Evolutionary conservation across 2,329 filamentous ascomycete genomes (phyloP), one percentile per base, ranked within the genome.

Genomic region (Diaporthe amygdali): DNA sequence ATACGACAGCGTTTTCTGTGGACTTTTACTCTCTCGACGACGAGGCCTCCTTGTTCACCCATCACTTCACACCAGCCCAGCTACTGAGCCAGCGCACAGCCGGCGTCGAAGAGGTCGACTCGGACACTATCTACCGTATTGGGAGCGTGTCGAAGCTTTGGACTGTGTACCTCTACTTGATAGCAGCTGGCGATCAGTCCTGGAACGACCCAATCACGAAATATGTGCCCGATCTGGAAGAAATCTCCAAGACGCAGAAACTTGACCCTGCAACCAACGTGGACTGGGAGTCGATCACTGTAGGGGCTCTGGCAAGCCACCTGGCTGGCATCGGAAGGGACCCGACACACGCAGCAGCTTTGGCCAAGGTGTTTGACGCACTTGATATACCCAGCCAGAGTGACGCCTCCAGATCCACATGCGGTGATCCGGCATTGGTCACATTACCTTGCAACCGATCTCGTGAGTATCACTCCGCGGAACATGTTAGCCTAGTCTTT

Each of bases 131-230:
- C 25, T 88, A 82, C 73, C 77, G 80, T 2, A 75, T 84, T 5
- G 82, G 78, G 17, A 86, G 84, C 72, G 75, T 86, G 14, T 83
- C 83, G 12, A 87, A 87, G 75, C 75, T 85, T 8, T 80, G 84
- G 72, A 83, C 81, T 3, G 79, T 85, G 2, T 84, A 82, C 66
- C 79, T 79, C 7, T 83, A 82, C 72, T 77, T 86, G 22, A 77
- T 79, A 17, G 79, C 83, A 70, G 77, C 78, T n/a, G 83, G 84
- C 1, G 81, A 83, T 67, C 71, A 74, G 20, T 75, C 78, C 39
- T 85, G 82, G 76, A 79, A 82, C 47, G 78, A 81, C 5, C 81
- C 82, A 8, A 80, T 85, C 66, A 84, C 83, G 0, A 79, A 80
- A 30, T 84, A 82, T 67, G 75, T 85, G 15, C 82, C 84, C 0